Evolutionary conservation across 257 asterid genomes (phyloP).

Genomic region (Rhazya stricta): DNA sequence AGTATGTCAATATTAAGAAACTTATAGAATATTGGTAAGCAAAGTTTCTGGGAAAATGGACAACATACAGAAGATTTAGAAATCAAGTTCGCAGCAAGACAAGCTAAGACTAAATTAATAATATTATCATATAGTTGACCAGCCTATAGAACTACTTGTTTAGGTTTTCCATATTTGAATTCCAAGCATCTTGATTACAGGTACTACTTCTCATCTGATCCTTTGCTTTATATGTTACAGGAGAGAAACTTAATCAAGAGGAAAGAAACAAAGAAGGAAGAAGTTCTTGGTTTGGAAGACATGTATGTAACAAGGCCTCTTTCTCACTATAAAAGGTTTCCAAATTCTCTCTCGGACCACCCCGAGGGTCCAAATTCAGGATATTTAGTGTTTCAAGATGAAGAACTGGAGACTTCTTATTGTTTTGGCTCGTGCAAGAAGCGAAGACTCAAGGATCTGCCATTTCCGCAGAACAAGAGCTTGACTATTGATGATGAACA

Average conservation of each 20-base stretch:
- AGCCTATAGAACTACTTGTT: not conserved
- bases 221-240: no score
- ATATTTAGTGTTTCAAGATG: conserved; percentile 20
- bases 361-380: conserved; percentile 51
- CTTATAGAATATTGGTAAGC: no score
- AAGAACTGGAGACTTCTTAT: conserved; percentile 33
- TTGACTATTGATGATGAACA: conserved; percentile 3
- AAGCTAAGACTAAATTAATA: no score
- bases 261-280: not conserved
- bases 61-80: no score
- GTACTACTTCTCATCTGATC: no score
- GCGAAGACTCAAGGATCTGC: conserved; percentile 22
- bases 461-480: conserved; percentile 53
- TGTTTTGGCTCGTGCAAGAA: conserved; percentile 20
- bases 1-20: no score
- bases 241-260: not conserved
- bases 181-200: not conserved
- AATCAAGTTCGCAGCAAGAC: no score
- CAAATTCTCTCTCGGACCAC: conserved; percentile 13
- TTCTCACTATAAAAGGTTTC: conserved; percentile 31
- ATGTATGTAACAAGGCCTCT: conserved; percentile 51
- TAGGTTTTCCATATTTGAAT: not conserved
- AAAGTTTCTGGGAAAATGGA: no score
- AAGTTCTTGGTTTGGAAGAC: not conserved
- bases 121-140: not conserved